Base-by-base conservation (phyloP, 202 grass and related monocot genomes). In the Miscanthus sacchariflorus region DNA sequence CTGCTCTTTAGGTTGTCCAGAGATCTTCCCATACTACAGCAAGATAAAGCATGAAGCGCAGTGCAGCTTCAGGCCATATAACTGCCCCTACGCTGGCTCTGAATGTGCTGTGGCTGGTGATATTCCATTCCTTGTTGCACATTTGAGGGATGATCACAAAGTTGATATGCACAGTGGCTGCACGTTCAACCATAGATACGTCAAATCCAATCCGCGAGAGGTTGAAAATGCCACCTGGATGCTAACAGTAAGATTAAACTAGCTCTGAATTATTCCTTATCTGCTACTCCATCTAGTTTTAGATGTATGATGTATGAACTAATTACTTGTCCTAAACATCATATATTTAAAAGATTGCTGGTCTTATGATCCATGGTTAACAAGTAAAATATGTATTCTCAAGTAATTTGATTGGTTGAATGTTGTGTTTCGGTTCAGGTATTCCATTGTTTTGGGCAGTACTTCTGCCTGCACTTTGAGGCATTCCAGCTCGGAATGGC, bases 141-240 rank as follows among this genome's bases (percentile, higher is more conserved):
- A 98, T 84, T 87, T 98, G 75, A 91, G 91, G 88, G 93, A 98
- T 85, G 90, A 95, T 77, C 95, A 98, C 85, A 98, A 95, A 86
- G 95, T 95, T n/a, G 91, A 95, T 44, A 98, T 92, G 93, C 93
- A 95, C 76, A 92, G 89, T 3, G 93, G 95, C 2, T 94, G 93
- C 85, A 95, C 95, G 13, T 98, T 95, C 86, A 98, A 95, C 83
- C 91, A 98, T 86, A 90, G 95, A 89, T 98, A 98, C 17, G 93
- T 98, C 36, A 98, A 95, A 72, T 91, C 91, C 12, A 95, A 98
- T 65, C 90, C 90, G 14, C 84, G 92, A 19, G 96, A 95, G 88
- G 93, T 98, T 73, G 93, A 98, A 86, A 95, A 98, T 78, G 92
- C 93, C 23, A 95, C 96, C 35, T 98, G 96, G 96, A 98, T 94